phyloP scores from a whole-genome alignment of 192 early-diverging fungal species.

The Mortierella alpina region DNA sequence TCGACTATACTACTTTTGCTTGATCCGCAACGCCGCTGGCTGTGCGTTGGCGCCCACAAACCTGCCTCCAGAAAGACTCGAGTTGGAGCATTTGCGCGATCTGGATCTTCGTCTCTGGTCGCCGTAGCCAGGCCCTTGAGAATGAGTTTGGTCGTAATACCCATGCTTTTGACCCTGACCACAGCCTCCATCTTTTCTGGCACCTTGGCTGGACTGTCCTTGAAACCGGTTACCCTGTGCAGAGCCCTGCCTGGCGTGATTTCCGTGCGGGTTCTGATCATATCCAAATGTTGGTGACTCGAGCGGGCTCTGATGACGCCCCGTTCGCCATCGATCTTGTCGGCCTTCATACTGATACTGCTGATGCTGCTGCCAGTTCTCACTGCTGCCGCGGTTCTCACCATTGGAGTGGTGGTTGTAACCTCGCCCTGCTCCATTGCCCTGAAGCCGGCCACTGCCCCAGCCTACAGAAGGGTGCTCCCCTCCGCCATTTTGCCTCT shows the following conservation, averaged over 20 bases:
- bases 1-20: slow-evolving; percentile 3
- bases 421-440: slow-evolving; percentile 2
- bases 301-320: neutral
- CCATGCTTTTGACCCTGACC: neutral
- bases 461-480: neutral
- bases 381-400: neutral
- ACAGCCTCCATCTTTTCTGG: neutral
- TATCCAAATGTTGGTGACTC: no score
- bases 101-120: slow-evolving; percentile 32
- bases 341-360: neutral
- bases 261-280: neutral
- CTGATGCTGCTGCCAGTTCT: slow-evolving; percentile 7
- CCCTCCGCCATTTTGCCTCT: neutral
- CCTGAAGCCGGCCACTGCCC: neutral
- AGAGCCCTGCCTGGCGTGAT: slow-evolving; percentile 7
- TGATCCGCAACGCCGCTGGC: neutral
- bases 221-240: slow-evolving; percentile 1
- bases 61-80: slow-evolving; percentile 13
- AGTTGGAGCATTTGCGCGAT: slow-evolving; percentile 33
- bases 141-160: neutral
- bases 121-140: slow-evolving; percentile 9
- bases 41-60: no score
- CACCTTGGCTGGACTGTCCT: neutral
- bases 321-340: neutral
- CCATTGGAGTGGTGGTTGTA: slow-evolving; percentile 3